Evolutionary conservation across 1,284 basidiomycete species (phyloP), one percentile per base, ranked within the genome.

Genomic region (Vanrija sp.): DNA sequence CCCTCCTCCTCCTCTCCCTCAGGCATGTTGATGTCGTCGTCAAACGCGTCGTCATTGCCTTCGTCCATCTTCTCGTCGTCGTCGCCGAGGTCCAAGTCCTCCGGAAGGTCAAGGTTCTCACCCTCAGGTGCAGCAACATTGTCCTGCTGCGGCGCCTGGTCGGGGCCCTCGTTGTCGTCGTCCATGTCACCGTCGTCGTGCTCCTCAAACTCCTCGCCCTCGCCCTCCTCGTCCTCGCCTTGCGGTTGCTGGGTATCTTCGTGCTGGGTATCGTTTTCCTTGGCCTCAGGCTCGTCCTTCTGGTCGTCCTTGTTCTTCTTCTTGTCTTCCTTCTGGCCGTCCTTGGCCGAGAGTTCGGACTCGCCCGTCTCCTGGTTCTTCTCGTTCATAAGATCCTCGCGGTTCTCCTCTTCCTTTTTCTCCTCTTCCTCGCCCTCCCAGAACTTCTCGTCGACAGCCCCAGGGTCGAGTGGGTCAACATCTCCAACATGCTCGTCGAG

Each of bases 401-500:
- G 58, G 6, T 63, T 64, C 23, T 62, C 67, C 60, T 76, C 69
- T 58, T 68, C 78, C 29, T 80, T 73, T 39, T 80, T 72, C 51
- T 83, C 78, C 49, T 81, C 75, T 26, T 79, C 71, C 61, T 94
- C 87, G 61, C 93, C 89, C 38, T 88, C 91, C 95, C 96, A 98
- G 64, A 98, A 81, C 78, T 98, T 98, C 78, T 98, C 95, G 69
- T 98, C 95, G 10, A 97, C 85, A 0, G 87, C 86, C 25, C 85
- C 82, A 8, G 91, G 89, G 75, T 97, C 93, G n/a, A 85, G 80
- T 2, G 86, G 84, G 75, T 96, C 92, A 43, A 97, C 80, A 58
- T 94, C 83, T 26, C 86, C 92, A 25, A 95, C 76, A 55, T 87
- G 86, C 63, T 98, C 94, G 44, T 97, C 91, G 42, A 86, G 84